Base-by-base conservation (phyloP, 2,329 filamentous ascomycete genomes). In the Rhynchosporium graminicola region DNA sequence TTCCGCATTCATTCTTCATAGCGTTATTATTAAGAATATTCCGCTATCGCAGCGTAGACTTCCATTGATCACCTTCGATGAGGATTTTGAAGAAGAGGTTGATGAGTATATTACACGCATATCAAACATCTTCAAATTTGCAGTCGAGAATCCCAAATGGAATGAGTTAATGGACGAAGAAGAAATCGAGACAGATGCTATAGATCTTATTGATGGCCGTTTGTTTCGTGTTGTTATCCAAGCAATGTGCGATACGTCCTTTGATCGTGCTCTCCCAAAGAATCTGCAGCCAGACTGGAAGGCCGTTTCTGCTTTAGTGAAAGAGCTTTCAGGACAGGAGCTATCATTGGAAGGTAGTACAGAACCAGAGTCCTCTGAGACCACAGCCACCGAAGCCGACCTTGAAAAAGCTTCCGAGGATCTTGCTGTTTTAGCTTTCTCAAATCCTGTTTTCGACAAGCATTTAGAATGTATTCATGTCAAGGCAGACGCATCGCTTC, bases 191-290 rank as follows among this genome's bases (percentile, higher is more conserved):
- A 80, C 78, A 67, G 81, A 86, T 69, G 70, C 85, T 5, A 77
- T 77, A 15, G 85, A 87, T 70, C 72, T 83, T 5, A 70, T 87
- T 13, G 84, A 87, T 71, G 84, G 84, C 6, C 77, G 83, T 45
- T 68, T 83, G 5, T 69, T 74, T 42, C 68, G 73, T 45, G 65
- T 63, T 13, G 63, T 69, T 10, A 67, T 74, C 9, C 70, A 73
- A 64, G 66, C 68, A 15, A 67, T 74, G 65, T 67, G 65, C 33
- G 62, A 70, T 12, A 60, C 67, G 15, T 55, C 64, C 12, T 59
- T 72, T 6, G 50, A 63, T 26, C 62, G 61, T 28, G 55, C 52
- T 2, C 45, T 73, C 6, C 64, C 70, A 12, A 47, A 61, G 52
- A 45, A 60, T 5, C 59, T 67, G 7, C 61, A 60, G 9, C 63